Evolutionary conservation across 164 flowering plant species (phyloP), one percentile per base, ranked within the genome.

Genomic region (Berberis vulgaris): DNA sequence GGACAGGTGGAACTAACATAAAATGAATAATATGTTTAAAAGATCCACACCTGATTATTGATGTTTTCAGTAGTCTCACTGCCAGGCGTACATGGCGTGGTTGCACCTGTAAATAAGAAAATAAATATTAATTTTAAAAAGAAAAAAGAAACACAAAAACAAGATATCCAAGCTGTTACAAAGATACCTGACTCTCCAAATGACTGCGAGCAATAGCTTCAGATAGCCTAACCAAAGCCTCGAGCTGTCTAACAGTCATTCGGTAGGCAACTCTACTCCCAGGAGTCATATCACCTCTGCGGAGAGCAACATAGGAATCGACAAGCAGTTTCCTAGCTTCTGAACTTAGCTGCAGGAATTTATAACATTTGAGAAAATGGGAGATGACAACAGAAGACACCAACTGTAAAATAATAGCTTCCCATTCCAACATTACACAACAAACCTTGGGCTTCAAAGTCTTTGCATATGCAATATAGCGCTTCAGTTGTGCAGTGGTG

Each of bases 221-320:
- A 4, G 98, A 91, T 39, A 94, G 77, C 74, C 98, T 84, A 69
- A 94, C 76, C 69, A 91, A 74, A 57, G 99, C 95, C 75, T 94
- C 99, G 53, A 94, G 87, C 79, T 94, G 98, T 73, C 97, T 86
- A 63, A 91, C 99, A 11, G 99, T 94, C 97, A 94, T 94, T 50
- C 99, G 80, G 66, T 88, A 91, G 65, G 98, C 97, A 80, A 91
- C 97, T 77, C 86, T 91, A 68, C 88, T 83, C 3, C 97, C 97
- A 12, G 96, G 97, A 75, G 93, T 71, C 61, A 93, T 79, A 81
- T 94, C 97, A 55, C 93, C 93, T 72, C 86, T 78, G 7, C 99
- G 89, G 46, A 94, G 96, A 57, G 84, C 73, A 66, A 94, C 97
- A 78, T 94, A 94, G 50, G 96, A 91, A n/a, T 91, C 95, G 57